Base-by-base conservation (phyloP, 73 alveolate genomes). In the Blepharisma japonicum region DNA sequence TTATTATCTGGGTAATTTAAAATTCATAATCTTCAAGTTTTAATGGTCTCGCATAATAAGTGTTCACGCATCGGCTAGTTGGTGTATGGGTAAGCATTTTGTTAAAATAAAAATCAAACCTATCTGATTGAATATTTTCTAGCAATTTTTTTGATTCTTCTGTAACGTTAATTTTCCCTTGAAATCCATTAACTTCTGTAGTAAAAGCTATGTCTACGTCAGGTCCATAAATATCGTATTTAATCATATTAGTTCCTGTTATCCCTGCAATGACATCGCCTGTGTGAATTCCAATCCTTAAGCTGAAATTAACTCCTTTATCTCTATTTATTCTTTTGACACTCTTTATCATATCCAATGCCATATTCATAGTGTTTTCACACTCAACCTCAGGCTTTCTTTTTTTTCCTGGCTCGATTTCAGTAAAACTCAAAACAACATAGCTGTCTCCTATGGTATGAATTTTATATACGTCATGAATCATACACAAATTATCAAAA, bases 371-470 rank as follows among this genome's bases (percentile, higher is more conserved):
- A 4, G 94, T 97, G 80, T 92, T 96, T 56, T 72, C 80, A 8
- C 98, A 98, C 77, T 96, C 99, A 80, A 93, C 91, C 47, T 85
- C 89, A 46, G 87, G 92, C 86, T 95, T 90, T 83, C 99, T 91
- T 68, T 92, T 86, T 45, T 70, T 47, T 2, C 66, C 80, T 56
- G 42, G 42, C 56, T 76, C 85, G 86, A 88, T 49, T 77, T 71
- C 88, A 70, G 86, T 88, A 55, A 88, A 89, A 45, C 99, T 98
- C 87, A 93, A 68, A n/a, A 96, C 97, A n/a, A 96, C 99, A 81
- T 96, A 96, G 79, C 98, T 90, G 83, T 96, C 99, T 18, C 99
- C 99, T 6, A 96, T 96, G 0, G 99, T 96, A 76, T 94, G 97
- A 0, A 96, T 95, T 85, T 96, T 96, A 82, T 89, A 96, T 6